Evolutionary conservation across 495 filamentous ascomycete genomes (phyloP), one percentile per base, ranked within the genome.

Genomic region (Cercophora sp.): DNA sequence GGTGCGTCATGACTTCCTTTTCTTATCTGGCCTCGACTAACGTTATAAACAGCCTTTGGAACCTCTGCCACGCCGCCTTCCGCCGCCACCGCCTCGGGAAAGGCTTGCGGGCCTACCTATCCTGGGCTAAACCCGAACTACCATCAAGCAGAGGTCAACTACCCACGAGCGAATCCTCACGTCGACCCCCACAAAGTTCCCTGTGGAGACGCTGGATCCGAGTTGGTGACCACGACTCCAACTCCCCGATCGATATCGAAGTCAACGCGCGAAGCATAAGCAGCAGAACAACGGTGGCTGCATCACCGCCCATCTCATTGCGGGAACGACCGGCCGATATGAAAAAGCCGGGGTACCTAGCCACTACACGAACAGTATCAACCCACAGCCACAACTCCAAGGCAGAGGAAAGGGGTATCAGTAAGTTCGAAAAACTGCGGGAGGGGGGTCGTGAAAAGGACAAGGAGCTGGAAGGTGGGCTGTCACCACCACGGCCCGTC

Each of bases 1-100:
- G 56, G 64, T 66, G 57, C 24, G 63, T 52, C n/a, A n/a, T n/a
- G n/a, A n/a, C n/a, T n/a, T n/a, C n/a, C n/a, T 10, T 10, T 13
- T 8, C 24, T 13, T 31, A 9, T 34, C 19, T n/a, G n/a, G 10
- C 3, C 24, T 19, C 18, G 1, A 36, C 47, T 55, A 51, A 55
- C 48, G 10, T 10, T 6, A 3, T 11, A 10, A 24, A 34, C 23
- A 66, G 63, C 2, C 40, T 60, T 1, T 67, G 64, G 64, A 58
- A 64, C 31, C 36, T 63, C 15, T 31, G 54, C 1, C 64, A 64
- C 27, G 20, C 40, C 4, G 48, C 52, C 22, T 13, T 60, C n/a
- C 44, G 53, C 45, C 58, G 55, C 0, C 58, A 57, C 31, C 40
- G 53, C 5, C 40, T 59, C 49, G 43, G 48, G 42, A 54, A 36